Evolutionary conservation across 2,329 filamentous ascomycete genomes (phyloP).

Genomic region (Fulvia fulva): DNA sequence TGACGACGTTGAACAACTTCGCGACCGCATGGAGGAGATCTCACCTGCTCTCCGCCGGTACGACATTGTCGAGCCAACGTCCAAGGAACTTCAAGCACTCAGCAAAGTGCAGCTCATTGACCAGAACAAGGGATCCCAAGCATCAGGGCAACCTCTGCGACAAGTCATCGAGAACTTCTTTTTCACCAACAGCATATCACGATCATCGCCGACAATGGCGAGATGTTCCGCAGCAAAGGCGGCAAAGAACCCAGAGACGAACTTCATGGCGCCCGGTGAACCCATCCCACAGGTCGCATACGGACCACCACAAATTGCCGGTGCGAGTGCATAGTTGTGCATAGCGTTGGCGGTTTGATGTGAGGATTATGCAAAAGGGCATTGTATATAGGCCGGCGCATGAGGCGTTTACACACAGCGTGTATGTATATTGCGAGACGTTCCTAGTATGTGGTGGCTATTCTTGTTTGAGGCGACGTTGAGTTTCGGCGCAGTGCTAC

Average conservation of each 20-base stretch:
- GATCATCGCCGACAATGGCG: constrained; percentile 98
- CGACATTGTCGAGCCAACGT: constrained; percentile 79
- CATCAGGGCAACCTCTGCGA: constrained; percentile 70
- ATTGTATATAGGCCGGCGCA: constrained; percentile 12
- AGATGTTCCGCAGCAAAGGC: constrained; percentile 93
- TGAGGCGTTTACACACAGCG: constrained; percentile 9
- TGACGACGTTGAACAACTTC: constrained; percentile 82
- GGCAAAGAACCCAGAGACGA: constrained; percentile 46
- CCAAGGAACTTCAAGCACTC: constrained; percentile 55
- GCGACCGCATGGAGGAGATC: constrained; percentile 93
- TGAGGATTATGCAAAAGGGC: not conserved
- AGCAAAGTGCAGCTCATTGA: constrained; percentile 95
- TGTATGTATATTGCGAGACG: constrained; percentile 5
- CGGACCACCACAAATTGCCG: constrained; percentile 29
- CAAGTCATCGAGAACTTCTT: constrained; percentile 94
- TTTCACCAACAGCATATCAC: constrained; percentile 94
- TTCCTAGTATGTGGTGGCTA: not conserved
- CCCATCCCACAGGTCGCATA: constrained; percentile 41
- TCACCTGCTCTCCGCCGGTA: constrained; percentile 85
- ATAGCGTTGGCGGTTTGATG: not conserved
- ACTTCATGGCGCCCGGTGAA: constrained; percentile 50
- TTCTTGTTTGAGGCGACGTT: no score
- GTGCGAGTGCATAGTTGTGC: constrained; percentile 20
- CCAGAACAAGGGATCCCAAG: constrained; percentile 83
- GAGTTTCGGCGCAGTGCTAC: not conserved